Evolutionary conservation across 495 filamentous ascomycete genomes (phyloP).

Genomic region (Penicillium maclennaniae): DNA sequence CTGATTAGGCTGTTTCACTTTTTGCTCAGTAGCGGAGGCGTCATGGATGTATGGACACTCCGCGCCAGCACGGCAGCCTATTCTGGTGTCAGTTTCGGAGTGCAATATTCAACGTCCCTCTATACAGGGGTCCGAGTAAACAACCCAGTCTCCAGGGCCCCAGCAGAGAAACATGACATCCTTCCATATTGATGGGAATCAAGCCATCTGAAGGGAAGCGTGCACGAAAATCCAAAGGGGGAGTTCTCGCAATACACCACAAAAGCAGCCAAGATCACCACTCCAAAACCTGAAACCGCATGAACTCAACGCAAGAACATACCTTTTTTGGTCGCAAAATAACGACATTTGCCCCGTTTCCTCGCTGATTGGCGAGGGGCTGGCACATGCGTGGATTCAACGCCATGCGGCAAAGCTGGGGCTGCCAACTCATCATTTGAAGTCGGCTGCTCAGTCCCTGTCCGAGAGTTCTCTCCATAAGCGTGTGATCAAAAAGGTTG

Average conservation of each 20-base stretch:
- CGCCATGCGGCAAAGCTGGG: constrained; percentile 26
- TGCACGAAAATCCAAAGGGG: neutral
- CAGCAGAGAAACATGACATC: neutral
- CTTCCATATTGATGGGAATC: neutral
- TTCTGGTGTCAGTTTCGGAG: constrained; percentile 14
- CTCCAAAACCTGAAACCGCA: constrained; percentile 6
- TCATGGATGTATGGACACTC: constrained; percentile 43
- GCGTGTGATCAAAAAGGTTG: constrained; percentile 39
- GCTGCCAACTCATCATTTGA: constrained; percentile 33
- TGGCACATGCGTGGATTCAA: constrained; percentile 16
- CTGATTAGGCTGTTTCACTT: constrained; percentile 6
- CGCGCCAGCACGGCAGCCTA: constrained; percentile 42
- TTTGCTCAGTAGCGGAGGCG: constrained; percentile 12
- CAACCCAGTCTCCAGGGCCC: neutral
- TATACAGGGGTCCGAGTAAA: neutral
- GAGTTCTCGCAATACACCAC: neutral
- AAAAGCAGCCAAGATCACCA: neutral
- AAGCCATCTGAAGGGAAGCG: neutral
- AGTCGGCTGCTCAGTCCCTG: constrained; percentile 15
- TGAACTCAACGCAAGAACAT: constrained; percentile 11
- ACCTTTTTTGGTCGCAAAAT: constrained; percentile 27
- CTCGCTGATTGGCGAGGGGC: constrained; percentile 20
- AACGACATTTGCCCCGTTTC: constrained; percentile 25
- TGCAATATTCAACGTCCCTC: neutral
- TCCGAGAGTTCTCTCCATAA: constrained; percentile 17